phyloP scores from a whole-genome alignment of 306 rosid species.

The Cajanus cajan region DNA sequence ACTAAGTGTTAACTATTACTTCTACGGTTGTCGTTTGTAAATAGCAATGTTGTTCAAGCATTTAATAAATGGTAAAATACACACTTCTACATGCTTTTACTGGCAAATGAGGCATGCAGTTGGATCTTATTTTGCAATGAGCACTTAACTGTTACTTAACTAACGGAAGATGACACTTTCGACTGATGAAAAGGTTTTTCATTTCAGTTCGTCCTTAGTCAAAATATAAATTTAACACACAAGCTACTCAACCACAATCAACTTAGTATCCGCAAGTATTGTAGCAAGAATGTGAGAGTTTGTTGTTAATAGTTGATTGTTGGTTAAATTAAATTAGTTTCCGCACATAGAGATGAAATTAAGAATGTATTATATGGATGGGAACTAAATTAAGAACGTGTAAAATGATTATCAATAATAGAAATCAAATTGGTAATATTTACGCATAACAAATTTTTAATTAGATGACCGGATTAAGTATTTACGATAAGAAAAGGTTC shows the following conservation, averaged over 20 bases:
- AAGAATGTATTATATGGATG: too few relatives aligned
- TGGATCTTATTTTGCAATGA: background rate
- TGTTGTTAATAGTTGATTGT: background rate
- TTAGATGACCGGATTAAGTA: too few relatives aligned
- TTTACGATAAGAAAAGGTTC: too few relatives aligned
- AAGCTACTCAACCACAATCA: background rate
- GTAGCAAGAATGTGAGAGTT: background rate
- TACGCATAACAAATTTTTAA: too few relatives aligned
- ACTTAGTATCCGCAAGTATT: background rate
- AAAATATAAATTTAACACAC: background rate
- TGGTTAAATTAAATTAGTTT: background rate
- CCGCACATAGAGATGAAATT: too few relatives aligned
- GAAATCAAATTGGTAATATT: too few relatives aligned
- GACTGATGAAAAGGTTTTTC: background rate
- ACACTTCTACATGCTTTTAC: background rate
- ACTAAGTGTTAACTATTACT: background rate
- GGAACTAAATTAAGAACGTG: too few relatives aligned
- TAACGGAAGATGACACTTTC: background rate
- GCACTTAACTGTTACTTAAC: too few relatives aligned
- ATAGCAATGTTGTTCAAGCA: background rate
- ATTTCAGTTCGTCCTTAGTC: background rate
- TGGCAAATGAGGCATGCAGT: background rate
- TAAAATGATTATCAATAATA: too few relatives aligned
- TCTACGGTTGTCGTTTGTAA: background rate
- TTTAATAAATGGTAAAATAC: background rate